phyloP scores from a whole-genome alignment of 1,139 yeast species.

The Saccharomyces pastorianus region DNA sequence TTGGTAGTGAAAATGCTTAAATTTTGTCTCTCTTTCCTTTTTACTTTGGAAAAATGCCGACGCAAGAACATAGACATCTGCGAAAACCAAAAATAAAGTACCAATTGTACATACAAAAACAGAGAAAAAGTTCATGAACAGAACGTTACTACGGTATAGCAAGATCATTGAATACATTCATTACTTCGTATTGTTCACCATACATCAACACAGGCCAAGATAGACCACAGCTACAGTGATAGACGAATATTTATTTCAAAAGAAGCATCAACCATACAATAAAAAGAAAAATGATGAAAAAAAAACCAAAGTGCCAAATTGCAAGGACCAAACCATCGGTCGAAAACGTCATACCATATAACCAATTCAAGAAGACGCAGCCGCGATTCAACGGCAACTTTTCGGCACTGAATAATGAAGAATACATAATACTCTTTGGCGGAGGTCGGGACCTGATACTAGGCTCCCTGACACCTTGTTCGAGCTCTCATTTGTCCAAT shows the following conservation, averaged over 20 bases:
- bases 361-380: conserved; percentile 26
- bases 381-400: conserved; percentile 25
- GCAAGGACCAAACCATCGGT: conserved; percentile 30
- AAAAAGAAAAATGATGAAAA: conserved; percentile 4
- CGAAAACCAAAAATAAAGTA: background rate
- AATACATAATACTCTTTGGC: conserved; percentile 30
- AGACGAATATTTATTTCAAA: background rate
- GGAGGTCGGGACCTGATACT: conserved; percentile 35
- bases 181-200: background rate
- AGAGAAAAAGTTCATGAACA: background rate
- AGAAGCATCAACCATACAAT: background rate
- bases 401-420: conserved; percentile 11
- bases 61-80: background rate
- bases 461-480: conserved; percentile 13
- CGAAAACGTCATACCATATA: conserved; percentile 33
- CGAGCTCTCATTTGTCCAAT: background rate
- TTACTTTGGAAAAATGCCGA: background rate
- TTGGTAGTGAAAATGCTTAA: background rate
- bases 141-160: background rate
- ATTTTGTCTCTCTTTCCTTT: background rate
- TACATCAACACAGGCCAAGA: background rate
- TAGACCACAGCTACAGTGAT: background rate
- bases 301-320: conserved; percentile 15
- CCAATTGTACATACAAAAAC: background rate
- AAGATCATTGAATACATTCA: background rate